Conservation (phyloP, 1,284 basidiomycete genomes). For the Boletus hoseneyae region DNA sequence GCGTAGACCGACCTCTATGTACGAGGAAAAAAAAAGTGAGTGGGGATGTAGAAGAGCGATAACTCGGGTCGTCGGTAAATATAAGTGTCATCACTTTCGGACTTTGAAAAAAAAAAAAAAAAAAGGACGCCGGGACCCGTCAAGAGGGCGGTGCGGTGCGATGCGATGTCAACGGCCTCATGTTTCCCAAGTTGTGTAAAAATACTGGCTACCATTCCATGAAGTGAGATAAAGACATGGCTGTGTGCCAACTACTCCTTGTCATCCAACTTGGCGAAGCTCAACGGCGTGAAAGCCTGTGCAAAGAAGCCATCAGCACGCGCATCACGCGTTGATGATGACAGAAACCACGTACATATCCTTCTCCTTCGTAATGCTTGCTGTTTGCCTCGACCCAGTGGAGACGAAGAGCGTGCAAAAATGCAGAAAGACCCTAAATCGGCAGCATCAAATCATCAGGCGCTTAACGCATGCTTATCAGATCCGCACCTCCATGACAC, state of each 20-base stretch:
- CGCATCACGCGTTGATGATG: slow-evolving; percentile 23
- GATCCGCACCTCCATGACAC: slow-evolving; percentile 86
- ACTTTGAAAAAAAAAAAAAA: slow-evolving; percentile 30
- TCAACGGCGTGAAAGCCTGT: slow-evolving; percentile 66
- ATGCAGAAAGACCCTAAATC: slow-evolving; percentile 83
- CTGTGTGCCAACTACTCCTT: slow-evolving; percentile 20
- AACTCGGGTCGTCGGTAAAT: slow-evolving; percentile 7
- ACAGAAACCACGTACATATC: slow-evolving; percentile 60
- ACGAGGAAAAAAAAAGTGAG: slow-evolving; percentile 35
- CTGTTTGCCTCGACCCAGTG: slow-evolving; percentile 99
- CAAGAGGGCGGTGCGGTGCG: background rate
- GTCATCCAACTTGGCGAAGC: slow-evolving; percentile 53
- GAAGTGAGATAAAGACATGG: slow-evolving; percentile 7
- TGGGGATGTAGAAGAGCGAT: slow-evolving; percentile 23
- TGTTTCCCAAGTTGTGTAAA: slow-evolving; percentile 13
- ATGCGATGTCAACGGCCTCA: slow-evolving; percentile 19
- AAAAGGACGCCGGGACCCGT: slow-evolving; percentile 5
- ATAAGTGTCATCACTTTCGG: slow-evolving; percentile 22
- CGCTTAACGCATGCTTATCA: slow-evolving; percentile 17
- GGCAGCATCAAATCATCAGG: slow-evolving; percentile 12
- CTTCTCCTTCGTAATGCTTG: slow-evolving; percentile 92
- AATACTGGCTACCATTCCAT: slow-evolving; percentile 7
- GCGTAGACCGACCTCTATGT: slow-evolving; percentile 46
- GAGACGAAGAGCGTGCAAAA: slow-evolving; percentile 93
- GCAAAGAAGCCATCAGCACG: slow-evolving; percentile 30